Conservation (phyloP, 495 filamentous ascomycete species). For the Chaetomium cochliodes region DNA sequence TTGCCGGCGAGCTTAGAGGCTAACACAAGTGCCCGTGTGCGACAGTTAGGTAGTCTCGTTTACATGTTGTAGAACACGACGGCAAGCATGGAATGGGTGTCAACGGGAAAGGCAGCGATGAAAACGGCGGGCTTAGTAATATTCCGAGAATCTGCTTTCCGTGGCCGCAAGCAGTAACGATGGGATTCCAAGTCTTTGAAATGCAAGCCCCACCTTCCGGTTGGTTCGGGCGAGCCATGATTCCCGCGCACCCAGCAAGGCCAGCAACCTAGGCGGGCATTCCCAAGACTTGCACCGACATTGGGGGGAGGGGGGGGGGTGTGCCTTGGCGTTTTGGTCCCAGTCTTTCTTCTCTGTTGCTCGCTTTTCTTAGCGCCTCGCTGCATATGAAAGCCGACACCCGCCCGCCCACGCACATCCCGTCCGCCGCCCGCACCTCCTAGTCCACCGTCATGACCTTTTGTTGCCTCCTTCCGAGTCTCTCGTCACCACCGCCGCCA, state of each 20-base stretch:
- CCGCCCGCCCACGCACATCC: not conserved
- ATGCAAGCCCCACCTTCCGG: not conserved
- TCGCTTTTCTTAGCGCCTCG: constrained; percentile 9
- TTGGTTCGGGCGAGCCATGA: constrained; percentile 14
- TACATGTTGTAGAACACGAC: too few species aligned
- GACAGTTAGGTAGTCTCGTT: too few species aligned
- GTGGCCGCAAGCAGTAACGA: too few species aligned
- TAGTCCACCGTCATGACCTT: not conserved
- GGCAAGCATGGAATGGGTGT: too few species aligned
- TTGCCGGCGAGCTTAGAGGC: too few species aligned
- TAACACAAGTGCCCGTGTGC: too few species aligned
- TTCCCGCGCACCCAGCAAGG: constrained; percentile 4
- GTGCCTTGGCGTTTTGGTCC: constrained; percentile 14
- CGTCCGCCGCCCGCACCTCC: not conserved
- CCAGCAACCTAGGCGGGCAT: too few species aligned
- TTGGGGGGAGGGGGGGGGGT: too few species aligned
- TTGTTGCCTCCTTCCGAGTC: not conserved
- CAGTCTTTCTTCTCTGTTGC: not conserved
- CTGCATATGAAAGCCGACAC: constrained; percentile 24
- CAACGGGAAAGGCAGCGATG: too few species aligned
- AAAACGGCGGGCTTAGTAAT: too few species aligned
- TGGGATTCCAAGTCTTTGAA: not conserved
- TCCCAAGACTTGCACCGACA: not conserved
- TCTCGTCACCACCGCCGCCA: constrained; percentile 1
- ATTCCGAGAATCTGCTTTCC: too few species aligned